These are phyloP conservation scores for Penicillium canescens DNA, from an alignment of 495 filamentous ascomycete species.

Conservation along the genomic window DNA sequence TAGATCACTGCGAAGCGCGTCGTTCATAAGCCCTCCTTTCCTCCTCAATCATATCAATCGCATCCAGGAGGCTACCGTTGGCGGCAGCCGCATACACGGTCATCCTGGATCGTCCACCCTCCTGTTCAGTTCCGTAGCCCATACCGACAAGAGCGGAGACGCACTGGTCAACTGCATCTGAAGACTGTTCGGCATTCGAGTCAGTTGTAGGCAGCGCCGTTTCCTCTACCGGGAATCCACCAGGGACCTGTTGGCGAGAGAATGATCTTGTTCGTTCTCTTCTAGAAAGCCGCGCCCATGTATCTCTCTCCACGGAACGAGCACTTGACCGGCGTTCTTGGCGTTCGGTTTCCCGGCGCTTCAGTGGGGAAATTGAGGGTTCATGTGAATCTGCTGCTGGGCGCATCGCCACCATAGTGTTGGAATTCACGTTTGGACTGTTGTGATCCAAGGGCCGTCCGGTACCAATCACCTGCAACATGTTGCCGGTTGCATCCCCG, in stretches of 20 bases:
- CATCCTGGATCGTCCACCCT: slow-evolving; percentile 46
- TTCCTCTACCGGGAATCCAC: slow-evolving; percentile 33
- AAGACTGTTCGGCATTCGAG: not conserved
- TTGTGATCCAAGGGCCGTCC: not conserved
- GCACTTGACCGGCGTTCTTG: slow-evolving; percentile 3
- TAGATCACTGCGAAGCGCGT: slow-evolving; percentile 13
- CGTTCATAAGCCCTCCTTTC: slow-evolving; percentile 51
- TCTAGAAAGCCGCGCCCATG: slow-evolving; percentile 23
- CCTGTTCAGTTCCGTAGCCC: slow-evolving; percentile 48
- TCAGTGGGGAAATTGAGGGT: not conserved
- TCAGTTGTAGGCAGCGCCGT: slow-evolving; percentile 1
- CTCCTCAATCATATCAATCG: slow-evolving; percentile 60
- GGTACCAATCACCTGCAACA: not conserved
- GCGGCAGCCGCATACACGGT: slow-evolving; percentile 53
- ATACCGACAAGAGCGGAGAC: slow-evolving; percentile 46
- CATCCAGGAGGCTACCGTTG: slow-evolving; percentile 45
- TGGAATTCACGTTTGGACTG: not conserved
- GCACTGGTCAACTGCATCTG: slow-evolving; percentile 41
- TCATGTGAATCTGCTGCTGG: not conserved
- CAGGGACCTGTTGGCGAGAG: slow-evolving; percentile 23
- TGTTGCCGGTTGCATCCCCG: not conserved
- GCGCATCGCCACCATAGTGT: slow-evolving; percentile 8
- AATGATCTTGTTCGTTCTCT: slow-evolving; percentile 16
- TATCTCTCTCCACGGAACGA: slow-evolving; percentile 12
- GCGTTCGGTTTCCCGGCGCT: slow-evolving; percentile 26